Evolutionary conservation across 1,284 basidiomycete species (phyloP).

Genomic region (Ustilago trichophora): DNA sequence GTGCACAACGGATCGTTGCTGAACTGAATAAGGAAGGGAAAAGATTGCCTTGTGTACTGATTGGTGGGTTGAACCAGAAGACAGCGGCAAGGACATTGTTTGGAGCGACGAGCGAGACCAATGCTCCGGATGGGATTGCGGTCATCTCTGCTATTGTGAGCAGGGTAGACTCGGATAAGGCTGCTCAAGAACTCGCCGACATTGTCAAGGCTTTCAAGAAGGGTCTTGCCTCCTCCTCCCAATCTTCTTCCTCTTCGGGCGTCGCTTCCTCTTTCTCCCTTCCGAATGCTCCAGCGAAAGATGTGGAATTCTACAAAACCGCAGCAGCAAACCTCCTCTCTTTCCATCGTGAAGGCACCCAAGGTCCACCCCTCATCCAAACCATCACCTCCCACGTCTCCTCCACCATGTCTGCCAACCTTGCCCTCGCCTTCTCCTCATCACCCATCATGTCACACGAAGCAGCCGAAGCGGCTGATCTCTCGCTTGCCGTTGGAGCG

Average conservation of each 20-base stretch:
- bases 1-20: constrained; percentile 49
- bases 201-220: constrained; percentile 66
- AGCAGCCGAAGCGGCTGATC: constrained; percentile 81
- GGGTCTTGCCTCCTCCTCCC: constrained; percentile 21
- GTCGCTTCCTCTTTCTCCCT: constrained; percentile 25
- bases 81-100: constrained; percentile 57
- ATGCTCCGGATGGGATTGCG: constrained; percentile 75
- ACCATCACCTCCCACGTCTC: constrained; percentile 92
- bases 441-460: constrained; percentile 84
- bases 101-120: constrained; percentile 39
- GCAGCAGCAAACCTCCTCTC: constrained; percentile 23
- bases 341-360: constrained; percentile 21
- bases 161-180: constrained; percentile 73
- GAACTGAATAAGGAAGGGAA: constrained; percentile 15
- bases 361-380: constrained; percentile 54
- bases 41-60: constrained; percentile 59
- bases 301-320: constrained; percentile 24
- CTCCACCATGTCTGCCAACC: constrained; percentile 88
- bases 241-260: constrained; percentile 9
- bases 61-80: constrained; percentile 60
- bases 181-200: constrained; percentile 69
- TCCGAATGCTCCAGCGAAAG: neutral
- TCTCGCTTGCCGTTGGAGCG: constrained; percentile 75
- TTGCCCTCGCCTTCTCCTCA: constrained; percentile 85
- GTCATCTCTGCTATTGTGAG: constrained; percentile 88